Percentiles rank a stretch among this genome's conserved stretches.
Conservation (phyloP, 1,284 basidiomycete species). For the Pholiota adiposa region DNA sequence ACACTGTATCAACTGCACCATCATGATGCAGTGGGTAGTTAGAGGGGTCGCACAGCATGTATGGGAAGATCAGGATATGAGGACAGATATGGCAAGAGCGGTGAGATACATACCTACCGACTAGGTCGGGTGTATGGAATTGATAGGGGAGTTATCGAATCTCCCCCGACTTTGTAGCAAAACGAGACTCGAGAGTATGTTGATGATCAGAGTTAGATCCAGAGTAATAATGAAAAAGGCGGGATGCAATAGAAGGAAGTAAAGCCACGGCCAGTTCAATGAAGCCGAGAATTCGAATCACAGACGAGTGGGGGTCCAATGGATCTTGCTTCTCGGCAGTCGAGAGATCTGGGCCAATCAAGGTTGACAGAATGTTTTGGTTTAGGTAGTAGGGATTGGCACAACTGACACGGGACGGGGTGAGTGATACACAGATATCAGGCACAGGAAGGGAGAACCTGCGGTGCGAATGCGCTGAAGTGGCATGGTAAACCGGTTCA, state of each 20-base stretch:
- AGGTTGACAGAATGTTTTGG: slow-evolving; percentile 29
- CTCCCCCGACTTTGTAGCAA: slow-evolving; percentile 6
- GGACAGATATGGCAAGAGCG: slow-evolving; percentile 7
- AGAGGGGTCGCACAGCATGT: slow-evolving; percentile 21
- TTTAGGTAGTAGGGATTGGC: slow-evolving; percentile 25
- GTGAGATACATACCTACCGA: slow-evolving; percentile 11
- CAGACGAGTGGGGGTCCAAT: slow-evolving; percentile 5
- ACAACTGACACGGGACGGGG: slow-evolving; percentile 19
- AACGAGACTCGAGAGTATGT: neutral
- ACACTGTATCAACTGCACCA: slow-evolving; percentile 19
- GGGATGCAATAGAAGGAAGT: slow-evolving; percentile 4
- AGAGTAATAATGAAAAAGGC: slow-evolving; percentile 9
- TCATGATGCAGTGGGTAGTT: slow-evolving; percentile 20
- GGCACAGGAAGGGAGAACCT: slow-evolving; percentile 15
- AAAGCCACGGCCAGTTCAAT: slow-evolving; percentile 1
- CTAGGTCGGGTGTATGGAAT: neutral
- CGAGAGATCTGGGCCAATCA: slow-evolving; percentile 25
- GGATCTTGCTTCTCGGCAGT: slow-evolving; percentile 13
- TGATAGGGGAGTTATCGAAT: slow-evolving; percentile 7
- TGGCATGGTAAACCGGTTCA: slow-evolving; percentile 22
- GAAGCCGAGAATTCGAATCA: slow-evolving; percentile 15
- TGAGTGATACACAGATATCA: slow-evolving; percentile 18
- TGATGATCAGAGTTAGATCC: neutral
- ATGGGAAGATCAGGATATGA: slow-evolving; percentile 21
- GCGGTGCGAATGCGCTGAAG: slow-evolving; percentile 14